phyloP scores from a whole-genome alignment of 345 rosid species.

The Reutealis trisperma region DNA sequence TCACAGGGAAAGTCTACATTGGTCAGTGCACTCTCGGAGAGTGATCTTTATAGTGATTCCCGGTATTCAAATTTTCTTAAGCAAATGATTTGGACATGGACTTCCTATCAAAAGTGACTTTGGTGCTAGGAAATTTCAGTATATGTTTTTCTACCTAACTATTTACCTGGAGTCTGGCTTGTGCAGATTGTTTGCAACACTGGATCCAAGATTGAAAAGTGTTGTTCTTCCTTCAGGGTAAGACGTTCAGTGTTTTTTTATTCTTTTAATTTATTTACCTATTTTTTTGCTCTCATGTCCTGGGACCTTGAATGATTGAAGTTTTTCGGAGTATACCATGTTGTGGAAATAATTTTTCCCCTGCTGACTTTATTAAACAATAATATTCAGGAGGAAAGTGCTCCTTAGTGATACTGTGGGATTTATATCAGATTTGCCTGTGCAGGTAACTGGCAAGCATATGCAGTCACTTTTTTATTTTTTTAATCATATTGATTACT shows the following conservation, averaged over 20 bases:
- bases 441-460: constrained; percentile 58
- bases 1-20: constrained; percentile 89
- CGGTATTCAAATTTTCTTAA: constrained; percentile 47
- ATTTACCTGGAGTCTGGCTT: constrained; percentile 10
- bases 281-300: not conserved
- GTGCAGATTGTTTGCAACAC: constrained; percentile 79
- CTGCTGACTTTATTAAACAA: constrained; percentile 14
- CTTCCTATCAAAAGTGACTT: not conserved
- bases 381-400: constrained; percentile 68
- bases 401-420: constrained; percentile 94
- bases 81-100: constrained; percentile 16
- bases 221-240: constrained; percentile 79
- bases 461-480: constrained; percentile 2
- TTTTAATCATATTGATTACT: constrained; percentile 2
- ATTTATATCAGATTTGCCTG: constrained; percentile 89
- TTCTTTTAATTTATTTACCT: not conserved
- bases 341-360: not conserved
- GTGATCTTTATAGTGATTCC: constrained; percentile 78
- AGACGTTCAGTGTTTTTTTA: constrained; percentile 6
- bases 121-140: constrained; percentile 3
- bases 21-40: constrained; percentile 64
- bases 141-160: constrained; percentile 10
- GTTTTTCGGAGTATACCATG: not conserved
- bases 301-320: constrained; percentile 1
- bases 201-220: constrained; percentile 75